Conservation (phyloP, 1,284 basidiomycete genomes). For the Peniophora sp. region DNA sequence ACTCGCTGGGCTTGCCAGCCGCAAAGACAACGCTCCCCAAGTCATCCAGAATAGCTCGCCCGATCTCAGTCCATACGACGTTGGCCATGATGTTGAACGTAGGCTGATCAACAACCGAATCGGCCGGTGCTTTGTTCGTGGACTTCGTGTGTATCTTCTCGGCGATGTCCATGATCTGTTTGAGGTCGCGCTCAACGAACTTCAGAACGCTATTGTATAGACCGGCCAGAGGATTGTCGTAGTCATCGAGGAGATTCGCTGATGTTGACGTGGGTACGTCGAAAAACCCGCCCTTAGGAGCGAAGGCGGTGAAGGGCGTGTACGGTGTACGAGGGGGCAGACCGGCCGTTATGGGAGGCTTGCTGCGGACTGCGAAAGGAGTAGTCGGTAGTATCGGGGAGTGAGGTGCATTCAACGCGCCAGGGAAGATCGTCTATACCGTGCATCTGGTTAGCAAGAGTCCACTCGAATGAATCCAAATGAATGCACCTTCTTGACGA, state of each 20-base stretch:
- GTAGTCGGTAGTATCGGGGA: constrained; percentile 73
- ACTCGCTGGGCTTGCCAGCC: constrained; percentile 83
- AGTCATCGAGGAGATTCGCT: constrained; percentile 52
- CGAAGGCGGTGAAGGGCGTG: constrained; percentile 56
- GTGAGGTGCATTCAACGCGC: constrained; percentile 57
- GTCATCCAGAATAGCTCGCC: constrained; percentile 73
- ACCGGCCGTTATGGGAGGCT: constrained; percentile 15
- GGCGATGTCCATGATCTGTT: constrained; percentile 68
- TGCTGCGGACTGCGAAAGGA: constrained; percentile 36
- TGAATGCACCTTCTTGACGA: constrained; percentile 61
- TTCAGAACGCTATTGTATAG: constrained; percentile 79
- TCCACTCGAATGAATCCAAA: background rate
- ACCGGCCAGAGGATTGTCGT: constrained; percentile 56
- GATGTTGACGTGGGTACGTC: constrained; percentile 17
- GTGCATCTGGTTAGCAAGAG: constrained; percentile 1
- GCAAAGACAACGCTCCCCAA: constrained; percentile 82
- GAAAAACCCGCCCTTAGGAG: constrained; percentile 41
- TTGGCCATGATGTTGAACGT: constrained; percentile 77
- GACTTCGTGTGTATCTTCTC: constrained; percentile 56
- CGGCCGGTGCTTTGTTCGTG: constrained; percentile 9
- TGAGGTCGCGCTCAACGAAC: constrained; percentile 70
- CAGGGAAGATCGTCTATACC: constrained; percentile 60
- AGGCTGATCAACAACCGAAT: constrained; percentile 22
- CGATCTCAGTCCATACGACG: constrained; percentile 84
- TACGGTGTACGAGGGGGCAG: constrained; percentile 54